Base-by-base conservation (phyloP, 805 yeast genomes). In the Lipomyces yamadae region DNA sequence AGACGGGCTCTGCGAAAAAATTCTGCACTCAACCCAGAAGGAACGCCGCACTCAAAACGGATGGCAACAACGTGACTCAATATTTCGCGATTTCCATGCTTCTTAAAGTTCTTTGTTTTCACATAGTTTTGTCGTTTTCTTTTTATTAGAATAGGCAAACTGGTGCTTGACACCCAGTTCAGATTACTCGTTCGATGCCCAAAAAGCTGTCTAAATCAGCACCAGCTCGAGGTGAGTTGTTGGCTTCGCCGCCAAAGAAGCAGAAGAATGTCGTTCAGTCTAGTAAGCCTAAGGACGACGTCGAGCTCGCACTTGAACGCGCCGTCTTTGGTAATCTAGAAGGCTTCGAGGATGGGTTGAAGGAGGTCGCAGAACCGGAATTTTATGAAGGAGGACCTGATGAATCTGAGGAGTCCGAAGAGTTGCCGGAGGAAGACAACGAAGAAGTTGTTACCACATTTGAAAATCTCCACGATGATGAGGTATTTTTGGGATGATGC, bases 291-390 rank as follows among this genome's bases (percentile, higher is more conserved):
- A 94, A 95, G 72, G 96, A 91, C 76, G 88, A 85, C 61, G 97
- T 92, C 76, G 99, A 95, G 77, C 72, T 88, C 55, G 84, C 80
- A 64, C 83, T 95, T 60, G 97, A 93, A 70, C 90, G 85, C 76
- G 82, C 91, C 13, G 97, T 95, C 3, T 93, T 95, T 78, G 98
- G 99, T 15, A 98, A 95, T 76, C 72, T 83, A 2, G 89, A 86
- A 63, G 89, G 94, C 37, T 89, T 90, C 79, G 90, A 87, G 73
- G 75, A 77, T 39, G 89, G 87, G 67, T 80, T 91, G 60, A 91
- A 88, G 71, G 83, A 87, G 68, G 79, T 58, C 3, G 68, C 60
- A 18, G 70, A 48, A 11, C 67, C 80, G 35, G 58, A 60, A 5
- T 53, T 39, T 33, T 61, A 56, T 50, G 61, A 13, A 24, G 72